Base-by-base conservation (phyloP, 2,329 filamentous ascomycete genomes). In the Ophiostoma angusticollis region DNA sequence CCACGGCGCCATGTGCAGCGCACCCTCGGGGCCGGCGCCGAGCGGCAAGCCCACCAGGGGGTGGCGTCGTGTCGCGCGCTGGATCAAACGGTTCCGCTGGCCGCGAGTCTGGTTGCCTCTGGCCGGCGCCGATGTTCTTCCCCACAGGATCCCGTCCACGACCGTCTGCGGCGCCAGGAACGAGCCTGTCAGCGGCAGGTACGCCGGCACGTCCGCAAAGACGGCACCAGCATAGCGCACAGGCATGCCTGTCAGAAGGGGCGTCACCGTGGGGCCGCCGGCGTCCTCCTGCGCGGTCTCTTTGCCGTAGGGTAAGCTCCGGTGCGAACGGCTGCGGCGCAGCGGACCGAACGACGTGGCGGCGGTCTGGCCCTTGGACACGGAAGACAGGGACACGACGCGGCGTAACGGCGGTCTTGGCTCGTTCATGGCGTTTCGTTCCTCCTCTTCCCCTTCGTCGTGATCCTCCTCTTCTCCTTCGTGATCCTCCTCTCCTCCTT, bases 1-100 rank as follows among this genome's bases (percentile, higher is more conserved):
- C 40, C 43, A 49, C 1, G 41, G 34, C 8, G 22, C 11, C 8
- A 40, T 36, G 16, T 49, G 48, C 14, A 37, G 29, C 3, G 33
- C 38, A 5, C 39, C 44, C 46, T 65, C 62, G 7, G 62, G 61
- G 0, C 62, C 62, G 16, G 61, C 61, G 18, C 61, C 62, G 14
- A 64, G 48, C 16, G 62, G 62, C 2, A 63, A 51, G 2, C 60
- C 61, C 6, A 53, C 56, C 19, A 61, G 45, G 0, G 56, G 44
- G 14, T 4, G 9, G 12, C 18, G 9, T 16, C 17, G 16, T 4
- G 3, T 12, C 9, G 37, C 37, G 11, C 23, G 37, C 9, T 25
- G 31, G 18, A 22, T 27, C n/a, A n/a, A n/a, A n/a, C n/a, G n/a
- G n/a, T n/a, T n/a, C n/a, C n/a, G n/a, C n/a, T n/a, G n/a, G n/a